A percentile compares a stretch with the other conserved stretches of the same genome.
These are phyloP conservation scores for Ogataea parapolymorpha DNA, from an alignment of 805 yeast species.

Conservation along the genomic window DNA sequence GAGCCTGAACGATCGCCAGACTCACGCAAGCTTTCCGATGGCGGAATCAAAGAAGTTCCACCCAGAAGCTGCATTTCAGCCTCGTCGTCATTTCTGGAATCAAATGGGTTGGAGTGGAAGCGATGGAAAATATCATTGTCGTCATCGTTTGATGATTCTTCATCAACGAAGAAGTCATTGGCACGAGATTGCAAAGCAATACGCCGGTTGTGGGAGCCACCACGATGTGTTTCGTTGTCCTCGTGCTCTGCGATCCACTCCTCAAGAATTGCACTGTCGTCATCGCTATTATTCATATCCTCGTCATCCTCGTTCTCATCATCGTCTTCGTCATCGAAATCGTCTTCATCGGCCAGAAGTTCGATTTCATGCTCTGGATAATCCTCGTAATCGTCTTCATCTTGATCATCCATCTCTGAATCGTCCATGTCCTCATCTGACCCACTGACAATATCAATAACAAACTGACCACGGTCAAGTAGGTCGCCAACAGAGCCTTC, in stretches of 20 bases:
- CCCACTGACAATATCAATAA: slow-evolving; percentile 30
- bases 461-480: slow-evolving; percentile 25
- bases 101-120: slow-evolving; percentile 8
- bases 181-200: slow-evolving; percentile 6
- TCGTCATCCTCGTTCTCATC: slow-evolving; percentile 23
- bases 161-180: slow-evolving; percentile 11
- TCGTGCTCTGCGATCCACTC: slow-evolving; percentile 34
- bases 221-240: slow-evolving; percentile 21
- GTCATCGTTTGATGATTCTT: slow-evolving; percentile 15
- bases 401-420: slow-evolving; percentile 19
- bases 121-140: slow-evolving; percentile 12
- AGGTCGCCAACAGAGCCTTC: slow-evolving; percentile 26
- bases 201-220: slow-evolving; percentile 4
- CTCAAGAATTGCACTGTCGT: slow-evolving; percentile 31
- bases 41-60: slow-evolving; percentile 9
- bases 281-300: slow-evolving; percentile 22
- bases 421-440: slow-evolving; percentile 24
- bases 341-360: slow-evolving; percentile 16
- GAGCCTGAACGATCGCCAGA: slow-evolving; percentile 9
- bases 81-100: slow-evolving; percentile 7
- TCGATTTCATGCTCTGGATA: slow-evolving; percentile 19
- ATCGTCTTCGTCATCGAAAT: slow-evolving; percentile 15
- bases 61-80: slow-evolving; percentile 10
- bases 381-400: slow-evolving; percentile 24
- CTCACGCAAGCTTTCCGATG: slow-evolving; percentile 9